A percentile compares a stretch with the other conserved stretches of the same genome.
phyloP scores from a whole-genome alignment of 2,329 filamentous ascomycete species.

The Nothophoma quercina region DNA sequence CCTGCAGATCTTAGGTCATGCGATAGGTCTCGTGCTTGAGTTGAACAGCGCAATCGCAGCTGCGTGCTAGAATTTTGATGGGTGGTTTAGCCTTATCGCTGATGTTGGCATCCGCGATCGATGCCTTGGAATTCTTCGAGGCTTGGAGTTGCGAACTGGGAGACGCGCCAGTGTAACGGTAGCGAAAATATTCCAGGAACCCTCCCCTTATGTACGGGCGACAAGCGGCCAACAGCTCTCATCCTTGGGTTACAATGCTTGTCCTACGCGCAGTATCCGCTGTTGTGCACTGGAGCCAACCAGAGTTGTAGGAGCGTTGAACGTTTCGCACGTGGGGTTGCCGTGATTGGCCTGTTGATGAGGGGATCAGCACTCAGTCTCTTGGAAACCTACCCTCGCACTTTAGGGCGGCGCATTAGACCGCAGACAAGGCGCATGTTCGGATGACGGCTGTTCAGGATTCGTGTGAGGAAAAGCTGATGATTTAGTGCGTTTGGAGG shows the following conservation, averaged over 20 bases:
- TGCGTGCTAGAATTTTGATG: background rate
- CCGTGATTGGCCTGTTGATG: slow-evolving; percentile 1
- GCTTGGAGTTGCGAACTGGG: background rate
- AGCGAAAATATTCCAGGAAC: background rate
- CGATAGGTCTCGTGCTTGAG: background rate
- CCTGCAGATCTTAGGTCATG: background rate
- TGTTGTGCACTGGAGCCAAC: slow-evolving; percentile 1
- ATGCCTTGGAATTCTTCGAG: background rate
- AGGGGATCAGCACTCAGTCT: slow-evolving; percentile 6
- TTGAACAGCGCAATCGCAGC: background rate
- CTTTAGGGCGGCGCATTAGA: background rate
- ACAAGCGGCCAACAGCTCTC: background rate
- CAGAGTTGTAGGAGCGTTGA: slow-evolving; percentile 3
- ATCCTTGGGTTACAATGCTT: slow-evolving; percentile 7
- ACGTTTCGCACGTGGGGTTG: slow-evolving; percentile 7
- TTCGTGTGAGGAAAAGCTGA: background rate
- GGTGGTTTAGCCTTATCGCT: background rate
- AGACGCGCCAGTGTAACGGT: slow-evolving; percentile 1
- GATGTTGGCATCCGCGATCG: background rate
- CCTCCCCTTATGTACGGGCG: slow-evolving; percentile 4
- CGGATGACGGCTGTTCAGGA: background rate
- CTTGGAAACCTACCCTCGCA: background rate
- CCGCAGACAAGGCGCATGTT: background rate
- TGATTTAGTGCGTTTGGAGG: background rate
- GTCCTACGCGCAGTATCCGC: slow-evolving; percentile 8